These are phyloP conservation scores for Pyronema omphalodes DNA, from an alignment of 495 filamentous ascomycete genomes.

Conservation along the genomic window DNA sequence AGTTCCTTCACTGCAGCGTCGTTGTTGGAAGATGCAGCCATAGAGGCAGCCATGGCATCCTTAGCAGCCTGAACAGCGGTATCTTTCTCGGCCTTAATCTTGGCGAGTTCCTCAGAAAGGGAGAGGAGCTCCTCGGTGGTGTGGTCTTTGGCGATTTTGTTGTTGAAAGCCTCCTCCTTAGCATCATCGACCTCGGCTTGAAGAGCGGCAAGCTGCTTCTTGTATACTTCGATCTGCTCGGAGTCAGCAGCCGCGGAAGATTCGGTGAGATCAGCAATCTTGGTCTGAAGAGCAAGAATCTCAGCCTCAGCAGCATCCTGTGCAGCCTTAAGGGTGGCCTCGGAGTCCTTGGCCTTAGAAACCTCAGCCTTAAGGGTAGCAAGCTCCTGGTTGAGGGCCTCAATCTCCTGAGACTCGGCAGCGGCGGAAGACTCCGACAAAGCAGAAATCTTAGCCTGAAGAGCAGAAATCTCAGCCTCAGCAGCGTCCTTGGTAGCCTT, in stretches of 20 bases:
- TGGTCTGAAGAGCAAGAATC: background rate
- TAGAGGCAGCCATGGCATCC: background rate
- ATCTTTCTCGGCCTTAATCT: constrained; percentile 13
- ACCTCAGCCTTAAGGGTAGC: constrained; percentile 2
- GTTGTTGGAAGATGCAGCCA: background rate
- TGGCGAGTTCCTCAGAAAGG: constrained; percentile 8
- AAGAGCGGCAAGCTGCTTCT: constrained; percentile 8
- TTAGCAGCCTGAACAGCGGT: constrained; percentile 7
- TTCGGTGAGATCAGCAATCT: background rate
- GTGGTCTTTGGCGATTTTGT: constrained; percentile 10
- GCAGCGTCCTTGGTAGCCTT: constrained; percentile 1
- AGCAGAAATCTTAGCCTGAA: too few relatives aligned
- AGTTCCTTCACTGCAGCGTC: constrained; percentile 10
- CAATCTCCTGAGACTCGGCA: too few relatives aligned
- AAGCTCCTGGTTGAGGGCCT: too few relatives aligned
- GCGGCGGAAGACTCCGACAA: too few relatives aligned
- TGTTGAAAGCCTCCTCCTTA: constrained; percentile 4
- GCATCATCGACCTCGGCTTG: constrained; percentile 2
- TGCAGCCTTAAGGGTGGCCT: constrained; percentile 5
- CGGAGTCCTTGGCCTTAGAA: background rate
- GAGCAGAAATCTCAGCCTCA: too few relatives aligned
- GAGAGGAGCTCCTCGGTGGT: constrained; percentile 6
- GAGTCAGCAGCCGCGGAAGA: background rate
- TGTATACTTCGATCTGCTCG: constrained; percentile 6
- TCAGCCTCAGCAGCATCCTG: constrained; percentile 9